Conservation (phyloP, 2,329 filamentous ascomycete genomes). For the Pezicula radicicola region DNA sequence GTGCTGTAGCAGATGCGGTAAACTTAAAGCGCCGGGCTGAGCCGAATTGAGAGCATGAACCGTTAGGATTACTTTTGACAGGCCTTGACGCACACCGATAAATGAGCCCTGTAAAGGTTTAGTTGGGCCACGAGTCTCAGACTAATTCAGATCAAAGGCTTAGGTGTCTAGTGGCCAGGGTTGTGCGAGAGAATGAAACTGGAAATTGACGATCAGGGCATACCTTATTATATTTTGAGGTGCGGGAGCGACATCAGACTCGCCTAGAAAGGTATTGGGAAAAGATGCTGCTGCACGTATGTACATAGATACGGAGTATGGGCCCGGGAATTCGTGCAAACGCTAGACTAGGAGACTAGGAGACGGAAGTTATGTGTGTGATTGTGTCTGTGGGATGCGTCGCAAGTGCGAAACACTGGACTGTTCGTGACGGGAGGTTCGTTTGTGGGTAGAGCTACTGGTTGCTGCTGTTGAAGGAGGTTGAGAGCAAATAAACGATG, state of each 20-base stretch:
- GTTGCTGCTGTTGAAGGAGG: not conserved
- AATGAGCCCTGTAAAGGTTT: conserved; percentile 18
- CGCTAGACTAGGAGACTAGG: not conserved
- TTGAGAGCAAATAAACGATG: not conserved
- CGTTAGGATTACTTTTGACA: not conserved
- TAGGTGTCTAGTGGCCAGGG: conserved; percentile 7
- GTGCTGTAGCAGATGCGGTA: conserved; percentile 16
- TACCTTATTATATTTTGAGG: conserved; percentile 16
- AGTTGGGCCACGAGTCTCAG: conserved; percentile 22
- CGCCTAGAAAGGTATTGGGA: too few species aligned
- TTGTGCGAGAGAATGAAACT: conserved; percentile 11
- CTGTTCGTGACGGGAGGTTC: not conserved
- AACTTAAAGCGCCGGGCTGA: conserved; percentile 16
- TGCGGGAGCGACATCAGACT: not conserved
- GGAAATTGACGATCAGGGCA: conserved; percentile 21
- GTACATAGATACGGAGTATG: too few species aligned
- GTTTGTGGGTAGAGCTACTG: not conserved
- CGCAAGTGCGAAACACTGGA: not conserved
- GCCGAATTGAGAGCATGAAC: conserved; percentile 1
- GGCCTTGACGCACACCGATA: conserved; percentile 11
- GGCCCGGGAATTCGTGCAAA: too few species aligned
- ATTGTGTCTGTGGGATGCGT: not conserved
- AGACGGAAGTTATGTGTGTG: not conserved
- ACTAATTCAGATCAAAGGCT: conserved; percentile 15
- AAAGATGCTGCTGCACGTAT: too few species aligned